Evolutionary conservation across 129 eudicot genomes (phyloP), one percentile per base, ranked within the genome.

Genomic region (Silybum marianum): DNA sequence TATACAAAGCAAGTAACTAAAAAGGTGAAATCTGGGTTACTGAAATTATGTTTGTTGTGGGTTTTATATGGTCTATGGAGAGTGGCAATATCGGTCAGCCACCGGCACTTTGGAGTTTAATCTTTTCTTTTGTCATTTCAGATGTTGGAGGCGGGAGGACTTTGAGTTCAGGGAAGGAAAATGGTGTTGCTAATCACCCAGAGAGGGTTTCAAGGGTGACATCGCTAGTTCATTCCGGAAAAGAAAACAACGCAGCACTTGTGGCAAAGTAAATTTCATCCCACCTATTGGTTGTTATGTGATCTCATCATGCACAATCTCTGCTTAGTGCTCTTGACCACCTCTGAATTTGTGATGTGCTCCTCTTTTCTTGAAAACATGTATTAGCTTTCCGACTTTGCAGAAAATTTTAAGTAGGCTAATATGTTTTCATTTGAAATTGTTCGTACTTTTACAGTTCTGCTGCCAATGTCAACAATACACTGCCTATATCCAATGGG

Each of bases 111-210:
- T 48, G 4, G 73, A 72, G 13, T 39, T 66, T 12, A 66, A 19
- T n/a, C 22, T 3, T n/a, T 62, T 42, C 19, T 38, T 13, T 71
- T 26, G 51, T 77, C 73, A 71, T 58, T 9, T 51, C 81, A 87
- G 97, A 81, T 83, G 88, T 81, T 77, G 87, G 90, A 22, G 89
- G 90, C 75, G 86, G 86, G 84, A 88, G 90, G 80, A 85, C 73
- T 76, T 78, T 67, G 32, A 79, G 60, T 69, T 74, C 75, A 23
- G 67, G 87, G 40, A 86, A 84, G 82, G 89, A 91, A 70, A 80
- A 86, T 75, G 91, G 89, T 34, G 79, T 58, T 19, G 63, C 9
- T 74, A 81, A 73, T 73, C 80, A 69, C 21, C 60, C 38, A 30
- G 83, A 85, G 67, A 83, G 75, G 85, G 79, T 81, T 84, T 80